These are phyloP conservation scores for Arthrinium puccinioides DNA, from an alignment of 2,329 filamentous ascomycete species.

Conservation along the genomic window DNA sequence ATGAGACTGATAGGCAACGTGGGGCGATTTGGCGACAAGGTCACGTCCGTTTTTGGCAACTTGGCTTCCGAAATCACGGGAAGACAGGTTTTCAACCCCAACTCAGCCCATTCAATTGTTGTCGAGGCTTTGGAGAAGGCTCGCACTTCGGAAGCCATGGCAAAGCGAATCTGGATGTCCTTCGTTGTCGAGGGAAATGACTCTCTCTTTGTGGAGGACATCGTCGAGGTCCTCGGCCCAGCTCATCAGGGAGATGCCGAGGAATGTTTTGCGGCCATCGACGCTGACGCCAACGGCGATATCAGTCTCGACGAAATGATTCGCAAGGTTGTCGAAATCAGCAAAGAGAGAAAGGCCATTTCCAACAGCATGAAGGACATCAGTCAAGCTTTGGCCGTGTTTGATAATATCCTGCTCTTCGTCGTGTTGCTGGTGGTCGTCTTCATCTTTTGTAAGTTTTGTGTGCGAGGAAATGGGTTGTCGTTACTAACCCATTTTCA, in stretches of 20 bases:
- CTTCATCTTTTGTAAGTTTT: conserved; percentile 67
- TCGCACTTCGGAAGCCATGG: conserved; percentile 80
- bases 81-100: conserved; percentile 90
- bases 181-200: conserved; percentile 89
- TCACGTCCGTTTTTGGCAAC: conserved; percentile 88
- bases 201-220: conserved; percentile 69
- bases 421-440: conserved; percentile 75
- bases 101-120: conserved; percentile 82
- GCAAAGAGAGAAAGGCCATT: conserved; percentile 81
- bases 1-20: conserved; percentile 71
- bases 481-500: conserved; percentile 15
- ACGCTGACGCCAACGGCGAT: conserved; percentile 85
- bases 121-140: conserved; percentile 82
- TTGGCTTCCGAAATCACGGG: conserved; percentile 92
- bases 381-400: conserved; percentile 83
- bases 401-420: conserved; percentile 78
- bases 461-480: not conserved
- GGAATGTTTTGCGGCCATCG: conserved; percentile 74
- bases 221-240: conserved; percentile 78
- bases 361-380: conserved; percentile 95
- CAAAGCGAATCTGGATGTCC: conserved; percentile 95
- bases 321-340: conserved; percentile 75
- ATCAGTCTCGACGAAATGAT: conserved; percentile 95
- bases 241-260: conserved; percentile 71
- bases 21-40: conserved; percentile 81